These are phyloP conservation scores for Parathielavia appendiculata DNA, from an alignment of 495 filamentous ascomycete species.

Conservation along the genomic window DNA sequence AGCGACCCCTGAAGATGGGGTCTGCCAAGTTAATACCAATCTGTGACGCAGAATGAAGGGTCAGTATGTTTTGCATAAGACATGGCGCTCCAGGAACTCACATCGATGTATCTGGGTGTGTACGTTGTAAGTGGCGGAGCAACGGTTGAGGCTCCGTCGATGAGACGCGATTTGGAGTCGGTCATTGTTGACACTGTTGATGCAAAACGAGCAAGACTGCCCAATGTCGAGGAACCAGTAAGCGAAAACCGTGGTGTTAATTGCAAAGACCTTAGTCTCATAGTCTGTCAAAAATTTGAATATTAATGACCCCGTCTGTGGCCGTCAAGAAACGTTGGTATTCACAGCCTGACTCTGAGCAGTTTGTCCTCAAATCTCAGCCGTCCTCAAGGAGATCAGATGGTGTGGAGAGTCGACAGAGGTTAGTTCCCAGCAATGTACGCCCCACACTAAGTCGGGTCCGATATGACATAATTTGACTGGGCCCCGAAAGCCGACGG, in stretches of 20 bases:
- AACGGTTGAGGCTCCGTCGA: conserved; percentile 12
- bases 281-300: background rate
- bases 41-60: conserved; percentile 25
- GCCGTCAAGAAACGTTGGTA: background rate
- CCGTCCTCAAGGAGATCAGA: background rate
- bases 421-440: too few relatives aligned
- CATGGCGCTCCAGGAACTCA: conserved; percentile 31
- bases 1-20: conserved; percentile 73
- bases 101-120: conserved; percentile 56
- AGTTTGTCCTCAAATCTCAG: background rate
- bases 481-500: background rate
- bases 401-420: background rate
- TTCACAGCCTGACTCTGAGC: conserved; percentile 5
- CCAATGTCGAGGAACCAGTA: conserved; percentile 11
- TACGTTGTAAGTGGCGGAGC: conserved; percentile 24
- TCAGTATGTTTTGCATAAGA: conserved; percentile 7
- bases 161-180: conserved; percentile 1
- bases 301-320: background rate
- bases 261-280: conserved; percentile 15
- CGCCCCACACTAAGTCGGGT: too few relatives aligned
- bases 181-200: conserved; percentile 22
- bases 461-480: too few relatives aligned
- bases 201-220: background rate
- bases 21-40: conserved; percentile 95
- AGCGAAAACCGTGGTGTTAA: conserved; percentile 10